Evolutionary conservation across 495 filamentous ascomycete species (phyloP), one percentile per base, ranked within the genome.

Genomic region (Talaromyces ruber): DNA sequence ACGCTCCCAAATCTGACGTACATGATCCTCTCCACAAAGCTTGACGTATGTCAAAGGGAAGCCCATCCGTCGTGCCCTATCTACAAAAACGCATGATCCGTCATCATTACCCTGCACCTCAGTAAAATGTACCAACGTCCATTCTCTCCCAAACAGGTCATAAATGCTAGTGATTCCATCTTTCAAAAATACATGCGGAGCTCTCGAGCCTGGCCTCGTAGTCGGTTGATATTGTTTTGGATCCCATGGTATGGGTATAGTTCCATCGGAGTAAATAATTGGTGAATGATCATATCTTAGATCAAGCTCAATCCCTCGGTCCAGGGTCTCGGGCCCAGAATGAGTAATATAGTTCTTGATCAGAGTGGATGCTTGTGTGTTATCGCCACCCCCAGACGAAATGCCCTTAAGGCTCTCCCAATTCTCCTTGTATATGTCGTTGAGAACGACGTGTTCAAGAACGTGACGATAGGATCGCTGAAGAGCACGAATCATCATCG

Each of bases 401-500:
- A 21, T 18, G 45, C 45, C n/a, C 45, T 51, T 4, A 51, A 18
- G 16, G 45, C 18, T 18, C 16, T 21, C 45, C 45, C 45, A 51
- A 45, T 45, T 45, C 18, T 51, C 45, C 16, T 21, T 22, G 18
- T 51, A 51, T 45, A 45, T 45, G 39, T 45, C 39, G 9, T 45
- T 45, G 12, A 45, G 39, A 18, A 22, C 18, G 16, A 56, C 29
- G 28, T 64, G 87, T 88, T 88, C 71, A 74, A 82, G n/a, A 85
- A 86, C 54, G 77, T 87, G 32, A 22, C 43, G 53, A 53, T 62
- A 28, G 18, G 62, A 62, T n/a, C 62, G 54, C 57, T 64, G 47
- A 4, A 68, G 34, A 51, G 43, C 39, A 4, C 60, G 59, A 45
- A 66, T 53, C 61, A 53, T 52, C 29, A 64, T 63, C 4, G 70